These are phyloP conservation scores for Entomortierella parvispora DNA, from an alignment of 192 early-diverging fungal species.

Conservation along the genomic window DNA sequence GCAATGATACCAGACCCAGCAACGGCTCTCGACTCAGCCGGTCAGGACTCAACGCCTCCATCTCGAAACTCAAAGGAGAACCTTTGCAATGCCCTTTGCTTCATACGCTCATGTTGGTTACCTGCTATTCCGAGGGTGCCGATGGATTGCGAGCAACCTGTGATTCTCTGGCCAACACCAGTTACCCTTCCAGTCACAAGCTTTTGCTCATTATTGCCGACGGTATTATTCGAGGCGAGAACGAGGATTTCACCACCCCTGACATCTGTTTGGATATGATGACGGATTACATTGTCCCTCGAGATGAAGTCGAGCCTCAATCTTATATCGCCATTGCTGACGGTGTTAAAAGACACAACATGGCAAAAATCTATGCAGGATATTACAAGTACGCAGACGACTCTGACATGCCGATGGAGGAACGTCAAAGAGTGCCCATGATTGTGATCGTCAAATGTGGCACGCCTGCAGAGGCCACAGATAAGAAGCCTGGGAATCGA, in stretches of 20 bases:
- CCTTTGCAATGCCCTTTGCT: slow-evolving; percentile 54
- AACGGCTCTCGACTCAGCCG: slow-evolving; percentile 28
- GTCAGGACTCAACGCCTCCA: slow-evolving; percentile 45
- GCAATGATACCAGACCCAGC: background rate
- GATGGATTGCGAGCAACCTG: slow-evolving; percentile 77
- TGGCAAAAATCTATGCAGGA: slow-evolving; percentile 92
- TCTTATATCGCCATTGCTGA: slow-evolving; percentile 92
- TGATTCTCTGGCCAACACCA: slow-evolving; percentile 79
- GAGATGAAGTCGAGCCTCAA: slow-evolving; percentile 73
- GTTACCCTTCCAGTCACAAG: slow-evolving; percentile 81
- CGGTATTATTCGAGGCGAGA: slow-evolving; percentile 81
- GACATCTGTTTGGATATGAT: slow-evolving; percentile 83
- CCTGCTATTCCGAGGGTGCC: slow-evolving; percentile 83
- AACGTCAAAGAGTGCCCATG: slow-evolving; percentile 74
- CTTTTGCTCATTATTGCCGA: slow-evolving; percentile 82
- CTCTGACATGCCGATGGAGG: slow-evolving; percentile 42
- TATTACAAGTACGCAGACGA: slow-evolving; percentile 81
- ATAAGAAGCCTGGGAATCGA: slow-evolving; percentile 82
- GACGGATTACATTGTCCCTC: slow-evolving; percentile 73
- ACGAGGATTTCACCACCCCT: slow-evolving; percentile 77
- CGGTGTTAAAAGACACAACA: slow-evolving; percentile 89
- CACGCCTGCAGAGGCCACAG: slow-evolving; percentile 66
- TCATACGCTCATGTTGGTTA: slow-evolving; percentile 79
- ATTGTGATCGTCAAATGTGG: slow-evolving; percentile 82
- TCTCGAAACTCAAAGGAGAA: slow-evolving; percentile 59